Conservation (phyloP, 768 basidiomycete species). For the Amanita polypyramis region DNA sequence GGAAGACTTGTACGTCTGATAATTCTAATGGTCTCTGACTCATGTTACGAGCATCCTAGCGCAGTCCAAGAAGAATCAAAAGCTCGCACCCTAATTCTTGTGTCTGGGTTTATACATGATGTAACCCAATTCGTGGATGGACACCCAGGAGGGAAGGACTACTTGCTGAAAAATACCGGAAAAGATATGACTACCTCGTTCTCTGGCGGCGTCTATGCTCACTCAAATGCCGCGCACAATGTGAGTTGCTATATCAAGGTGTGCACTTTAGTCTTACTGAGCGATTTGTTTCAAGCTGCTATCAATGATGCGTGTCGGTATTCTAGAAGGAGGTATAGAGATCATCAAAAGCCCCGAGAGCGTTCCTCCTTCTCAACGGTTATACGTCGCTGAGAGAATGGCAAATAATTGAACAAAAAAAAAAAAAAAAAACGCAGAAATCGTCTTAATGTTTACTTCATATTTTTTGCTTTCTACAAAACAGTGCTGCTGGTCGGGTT, state of each 20-base stretch:
- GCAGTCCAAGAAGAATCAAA: conserved; percentile 61
- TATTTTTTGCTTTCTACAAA: background rate
- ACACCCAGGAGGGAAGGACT: conserved; percentile 67
- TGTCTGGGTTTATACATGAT: conserved; percentile 87
- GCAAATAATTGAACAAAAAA: background rate
- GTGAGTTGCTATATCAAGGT: conserved; percentile 24
- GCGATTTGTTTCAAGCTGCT: conserved; percentile 30
- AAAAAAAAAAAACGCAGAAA: background rate
- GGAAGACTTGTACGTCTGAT: conserved; percentile 62
- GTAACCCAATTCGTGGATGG: conserved; percentile 59
- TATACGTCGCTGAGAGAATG: conserved; percentile 7
- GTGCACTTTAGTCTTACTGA: background rate
- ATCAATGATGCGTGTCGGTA: conserved; percentile 38
- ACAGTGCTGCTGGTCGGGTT: background rate
- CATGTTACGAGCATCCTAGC: background rate
- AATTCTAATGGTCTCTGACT: conserved; percentile 1
- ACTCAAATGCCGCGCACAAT: conserved; percentile 78
- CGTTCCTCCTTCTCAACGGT: conserved; percentile 9
- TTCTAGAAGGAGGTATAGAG: conserved; percentile 18
- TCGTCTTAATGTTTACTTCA: background rate
- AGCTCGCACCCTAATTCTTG: conserved; percentile 53
- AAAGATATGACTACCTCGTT: conserved; percentile 80
- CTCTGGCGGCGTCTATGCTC: conserved; percentile 76
- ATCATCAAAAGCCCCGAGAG: conserved; percentile 8
- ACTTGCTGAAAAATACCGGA: conserved; percentile 55